These are phyloP conservation scores for Leucosporidium scottii DNA, from an alignment of 768 basidiomycete species.

Conservation along the genomic window DNA sequence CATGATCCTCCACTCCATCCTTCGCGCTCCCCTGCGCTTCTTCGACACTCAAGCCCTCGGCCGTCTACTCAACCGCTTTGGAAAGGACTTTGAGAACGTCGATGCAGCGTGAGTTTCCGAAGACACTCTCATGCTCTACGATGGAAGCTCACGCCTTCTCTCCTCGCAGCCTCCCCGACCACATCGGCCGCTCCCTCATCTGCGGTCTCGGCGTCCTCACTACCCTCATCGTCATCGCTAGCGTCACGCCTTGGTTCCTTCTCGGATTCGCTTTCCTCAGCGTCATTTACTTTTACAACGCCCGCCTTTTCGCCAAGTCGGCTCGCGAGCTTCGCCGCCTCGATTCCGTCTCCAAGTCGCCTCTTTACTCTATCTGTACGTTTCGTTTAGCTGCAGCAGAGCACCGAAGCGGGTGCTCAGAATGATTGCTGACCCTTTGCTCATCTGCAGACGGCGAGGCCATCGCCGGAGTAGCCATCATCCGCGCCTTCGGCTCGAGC, in stretches of 20 bases:
- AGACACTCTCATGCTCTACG: neutral
- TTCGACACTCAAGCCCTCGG: conserved; percentile 37
- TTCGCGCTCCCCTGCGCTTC: conserved; percentile 36
- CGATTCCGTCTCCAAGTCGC: conserved; percentile 43
- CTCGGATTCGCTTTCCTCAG: conserved; percentile 32
- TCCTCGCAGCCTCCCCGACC: conserved; percentile 32
- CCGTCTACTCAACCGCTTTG: conserved; percentile 24
- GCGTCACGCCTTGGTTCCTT: conserved; percentile 34
- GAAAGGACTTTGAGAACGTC: conserved; percentile 32
- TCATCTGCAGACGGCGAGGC: conserved; percentile 33
- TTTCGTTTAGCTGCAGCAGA: neutral
- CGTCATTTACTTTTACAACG: conserved; percentile 26
- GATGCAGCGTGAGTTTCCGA: conserved; percentile 8
- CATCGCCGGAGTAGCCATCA: conserved; percentile 38
- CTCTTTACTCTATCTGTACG: conserved; percentile 36
- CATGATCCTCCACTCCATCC: conserved; percentile 28
- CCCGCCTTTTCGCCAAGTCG: conserved; percentile 40
- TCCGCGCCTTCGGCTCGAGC: conserved; percentile 37
- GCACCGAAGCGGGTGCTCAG: too few relatives aligned
- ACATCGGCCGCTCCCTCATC: conserved; percentile 28
- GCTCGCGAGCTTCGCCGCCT: conserved; percentile 45
- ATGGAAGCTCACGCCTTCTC: neutral
- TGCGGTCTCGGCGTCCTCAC: conserved; percentile 34
- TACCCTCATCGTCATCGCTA: conserved; percentile 34
- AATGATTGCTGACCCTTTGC: neutral